phyloP scores from a whole-genome alignment of 1,284 basidiomycete genomes.

The Chondrostereum purpureum region DNA sequence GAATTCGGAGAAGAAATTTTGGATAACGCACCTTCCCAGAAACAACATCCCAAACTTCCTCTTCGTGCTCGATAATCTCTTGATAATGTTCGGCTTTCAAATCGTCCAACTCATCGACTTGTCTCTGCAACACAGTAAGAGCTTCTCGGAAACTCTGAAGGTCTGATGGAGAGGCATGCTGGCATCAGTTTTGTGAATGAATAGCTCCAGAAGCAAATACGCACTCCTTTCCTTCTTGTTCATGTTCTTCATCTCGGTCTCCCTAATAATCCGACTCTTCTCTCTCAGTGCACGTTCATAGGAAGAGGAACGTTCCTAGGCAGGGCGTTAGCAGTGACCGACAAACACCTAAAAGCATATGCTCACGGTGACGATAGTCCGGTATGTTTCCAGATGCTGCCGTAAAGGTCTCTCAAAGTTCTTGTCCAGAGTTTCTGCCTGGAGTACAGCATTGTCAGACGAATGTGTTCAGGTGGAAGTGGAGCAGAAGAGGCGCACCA shows the following conservation, averaged over 20 bases:
- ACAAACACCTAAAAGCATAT: constrained; percentile 6
- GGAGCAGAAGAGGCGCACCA: constrained; percentile 42
- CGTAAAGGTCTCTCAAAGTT: constrained; percentile 87
- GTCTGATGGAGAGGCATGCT: constrained; percentile 38
- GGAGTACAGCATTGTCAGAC: constrained; percentile 6
- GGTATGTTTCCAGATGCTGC: constrained; percentile 80
- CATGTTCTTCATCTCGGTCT: constrained; percentile 87
- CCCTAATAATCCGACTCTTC: constrained; percentile 79
- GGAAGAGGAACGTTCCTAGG: constrained; percentile 68
- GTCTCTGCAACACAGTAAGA: constrained; percentile 75
- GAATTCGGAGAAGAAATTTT: constrained; percentile 8
- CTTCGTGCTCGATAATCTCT: constrained; percentile 88
- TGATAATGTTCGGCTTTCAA: constrained; percentile 77
- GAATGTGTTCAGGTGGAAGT: neutral
- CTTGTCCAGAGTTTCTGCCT: constrained; percentile 84
- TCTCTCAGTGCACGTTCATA: constrained; percentile 79
- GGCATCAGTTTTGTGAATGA: constrained; percentile 4
- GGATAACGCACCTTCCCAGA: constrained; percentile 60
- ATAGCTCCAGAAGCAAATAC: constrained; percentile 24
- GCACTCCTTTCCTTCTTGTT: constrained; percentile 78
- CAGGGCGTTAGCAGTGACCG: constrained; percentile 10
- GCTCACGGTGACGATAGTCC: constrained; percentile 63
- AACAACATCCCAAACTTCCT: constrained; percentile 88
- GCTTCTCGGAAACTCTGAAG: constrained; percentile 83
- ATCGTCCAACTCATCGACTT: constrained; percentile 84